Conservation (phyloP, 169 alveolate genomes). For the Blepharisma undulans region DNA sequence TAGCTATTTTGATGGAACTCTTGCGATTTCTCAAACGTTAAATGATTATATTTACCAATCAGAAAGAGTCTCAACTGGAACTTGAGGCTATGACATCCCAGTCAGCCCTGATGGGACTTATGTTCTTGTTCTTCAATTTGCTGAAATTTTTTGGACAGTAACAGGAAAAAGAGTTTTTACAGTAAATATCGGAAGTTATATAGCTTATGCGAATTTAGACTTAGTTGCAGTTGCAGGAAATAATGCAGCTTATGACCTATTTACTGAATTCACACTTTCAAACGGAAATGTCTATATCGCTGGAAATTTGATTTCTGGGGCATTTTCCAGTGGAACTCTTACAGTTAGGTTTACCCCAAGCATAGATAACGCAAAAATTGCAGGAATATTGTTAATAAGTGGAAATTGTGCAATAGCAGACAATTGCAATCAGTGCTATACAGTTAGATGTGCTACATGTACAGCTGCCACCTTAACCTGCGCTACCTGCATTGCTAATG, state of each 20-base stretch:
- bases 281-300: not conserved
- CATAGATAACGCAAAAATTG: not conserved
- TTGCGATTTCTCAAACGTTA: not conserved
- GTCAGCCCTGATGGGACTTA: not conserved
- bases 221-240: not conserved
- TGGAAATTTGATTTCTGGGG: not conserved
- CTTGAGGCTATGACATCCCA: not conserved
- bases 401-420: not conserved
- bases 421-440: not conserved
- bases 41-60: not conserved
- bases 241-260: not conserved
- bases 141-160: not conserved
- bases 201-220: not conserved
- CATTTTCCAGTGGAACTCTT: not conserved
- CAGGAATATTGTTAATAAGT: not conserved
- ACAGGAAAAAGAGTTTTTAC: not conserved
- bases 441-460: not conserved
- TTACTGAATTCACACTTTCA: not conserved
- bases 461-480: not conserved
- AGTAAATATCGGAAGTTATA: not conserved
- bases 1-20: not conserved
- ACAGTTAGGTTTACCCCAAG: not conserved
- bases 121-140: not conserved
- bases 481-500: not conserved
- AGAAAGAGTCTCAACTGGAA: not conserved